A percentile compares a stretch with the other conserved stretches of the same genome.
These are phyloP conservation scores for Ceratorhiza oryzae-sativae DNA, from an alignment of 1,284 basidiomycete genomes.

Conservation along the genomic window DNA sequence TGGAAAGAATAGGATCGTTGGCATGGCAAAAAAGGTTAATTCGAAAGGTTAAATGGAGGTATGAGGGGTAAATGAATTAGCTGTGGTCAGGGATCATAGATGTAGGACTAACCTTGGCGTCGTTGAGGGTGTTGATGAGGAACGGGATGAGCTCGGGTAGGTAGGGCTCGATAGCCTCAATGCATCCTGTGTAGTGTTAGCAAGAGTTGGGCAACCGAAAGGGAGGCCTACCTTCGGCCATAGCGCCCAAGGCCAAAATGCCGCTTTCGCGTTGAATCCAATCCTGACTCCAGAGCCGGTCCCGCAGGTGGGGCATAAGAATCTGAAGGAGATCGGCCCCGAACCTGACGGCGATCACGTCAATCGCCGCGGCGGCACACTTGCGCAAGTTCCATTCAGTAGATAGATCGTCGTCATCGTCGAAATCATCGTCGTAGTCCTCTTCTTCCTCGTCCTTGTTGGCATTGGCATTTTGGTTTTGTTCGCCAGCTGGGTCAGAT, in stretches of 20 bases:
- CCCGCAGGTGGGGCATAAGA: slow-evolving; percentile 88
- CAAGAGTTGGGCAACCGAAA: slow-evolving; percentile 31
- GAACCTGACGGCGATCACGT: slow-evolving; percentile 93
- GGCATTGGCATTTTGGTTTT: slow-evolving; percentile 44
- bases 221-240: slow-evolving; percentile 84
- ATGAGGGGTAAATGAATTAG: background rate
- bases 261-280: slow-evolving; percentile 97
- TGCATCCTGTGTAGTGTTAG: slow-evolving; percentile 72
- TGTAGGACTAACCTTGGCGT: slow-evolving; percentile 75
- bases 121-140: slow-evolving; percentile 87
- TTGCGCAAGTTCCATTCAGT: slow-evolving; percentile 99
- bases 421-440: slow-evolving; percentile 86
- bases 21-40: background rate
- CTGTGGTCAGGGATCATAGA: background rate
- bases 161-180: slow-evolving; percentile 94
- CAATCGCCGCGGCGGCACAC: slow-evolving; percentile 96
- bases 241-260: slow-evolving; percentile 94
- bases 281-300: slow-evolving; percentile 91
- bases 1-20: background rate
- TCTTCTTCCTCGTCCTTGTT: slow-evolving; percentile 83
- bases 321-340: slow-evolving; percentile 87
- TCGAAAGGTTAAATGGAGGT: background rate
- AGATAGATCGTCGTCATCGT: slow-evolving; percentile 95
- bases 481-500: slow-evolving; percentile 59
- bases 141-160: slow-evolving; percentile 92